Conservation (phyloP, 78 protist species). For the Dictyostelium firmibasis region DNA sequence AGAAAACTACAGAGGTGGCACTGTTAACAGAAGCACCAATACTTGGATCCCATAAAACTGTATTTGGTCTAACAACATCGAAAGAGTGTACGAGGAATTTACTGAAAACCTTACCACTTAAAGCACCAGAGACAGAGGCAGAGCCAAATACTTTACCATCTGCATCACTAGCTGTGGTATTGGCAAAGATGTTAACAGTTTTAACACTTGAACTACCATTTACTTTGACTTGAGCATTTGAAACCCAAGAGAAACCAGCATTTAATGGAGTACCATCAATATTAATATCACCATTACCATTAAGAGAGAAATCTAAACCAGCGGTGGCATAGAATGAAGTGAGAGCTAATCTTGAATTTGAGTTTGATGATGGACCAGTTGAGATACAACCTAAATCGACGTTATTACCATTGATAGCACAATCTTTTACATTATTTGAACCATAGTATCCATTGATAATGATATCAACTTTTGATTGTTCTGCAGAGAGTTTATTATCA, state of each 20-base stretch:
- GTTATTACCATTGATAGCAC: neutral
- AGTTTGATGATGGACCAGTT: slow-evolving; percentile 51
- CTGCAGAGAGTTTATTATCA: neutral
- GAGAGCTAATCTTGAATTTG: slow-evolving; percentile 44
- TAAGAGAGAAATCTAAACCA: neutral
- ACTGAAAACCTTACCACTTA: neutral
- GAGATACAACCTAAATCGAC: neutral
- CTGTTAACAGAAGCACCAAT: slow-evolving; percentile 20
- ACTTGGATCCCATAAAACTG: slow-evolving; percentile 48
- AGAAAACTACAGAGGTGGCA: neutral
- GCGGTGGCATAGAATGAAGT: neutral
- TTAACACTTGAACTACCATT: neutral
- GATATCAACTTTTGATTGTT: slow-evolving; percentile 47
- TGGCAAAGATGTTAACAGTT: neutral
- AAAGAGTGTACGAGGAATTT: slow-evolving; percentile 31
- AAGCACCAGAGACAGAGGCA: neutral
- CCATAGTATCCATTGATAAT: slow-evolving; percentile 25
- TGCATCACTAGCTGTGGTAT: neutral
- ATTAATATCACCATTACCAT: neutral
- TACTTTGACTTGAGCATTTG: neutral
- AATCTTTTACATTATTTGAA: neutral
- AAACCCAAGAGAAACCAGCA: slow-evolving; percentile 12
- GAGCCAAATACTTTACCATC: neutral
- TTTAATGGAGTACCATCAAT: neutral
- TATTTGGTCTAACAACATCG: slow-evolving; percentile 28